Percentiles rank a stretch among this genome's conserved stretches.
Conservation (phyloP, 768 basidiomycete species). For the Phlebiopsis gigantea region DNA sequence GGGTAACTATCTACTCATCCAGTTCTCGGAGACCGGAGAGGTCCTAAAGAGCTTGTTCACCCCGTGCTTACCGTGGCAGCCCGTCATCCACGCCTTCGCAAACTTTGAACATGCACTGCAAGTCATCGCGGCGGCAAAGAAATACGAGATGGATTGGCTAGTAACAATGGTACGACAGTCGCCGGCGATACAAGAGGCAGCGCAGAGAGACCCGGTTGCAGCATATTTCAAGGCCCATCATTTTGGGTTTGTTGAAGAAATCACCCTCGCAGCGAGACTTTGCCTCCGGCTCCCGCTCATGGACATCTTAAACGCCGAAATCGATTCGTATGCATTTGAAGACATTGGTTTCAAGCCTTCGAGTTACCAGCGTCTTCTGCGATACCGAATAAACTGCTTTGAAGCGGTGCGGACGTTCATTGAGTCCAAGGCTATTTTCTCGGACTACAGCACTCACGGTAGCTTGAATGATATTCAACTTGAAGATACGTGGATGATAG, state of each 20-base stretch:
- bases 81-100: background rate
- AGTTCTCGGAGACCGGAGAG: slow-evolving; percentile 8
- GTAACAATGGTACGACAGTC: background rate
- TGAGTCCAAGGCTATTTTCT: too few species aligned
- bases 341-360: too few species aligned
- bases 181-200: background rate
- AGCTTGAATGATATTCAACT: too few species aligned
- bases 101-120: background rate
- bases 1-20: background rate
- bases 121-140: slow-evolving; percentile 4
- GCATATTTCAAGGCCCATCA: too few species aligned
- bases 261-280: slow-evolving; percentile 43
- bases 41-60: slow-evolving; percentile 7
- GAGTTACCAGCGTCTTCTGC: too few species aligned
- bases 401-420: too few species aligned
- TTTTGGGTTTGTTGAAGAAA: too few species aligned
- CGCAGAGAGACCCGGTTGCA: too few species aligned
- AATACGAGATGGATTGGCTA: slow-evolving; percentile 9
- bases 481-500: too few species aligned
- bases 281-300: background rate
- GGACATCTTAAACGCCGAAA: background rate
- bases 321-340: too few species aligned
- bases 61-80: slow-evolving; percentile 6
- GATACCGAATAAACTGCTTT: too few species aligned
- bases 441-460: too few species aligned